phyloP scores from a whole-genome alignment of 306 rosid species.

The Styphnolobium japonicum region DNA sequence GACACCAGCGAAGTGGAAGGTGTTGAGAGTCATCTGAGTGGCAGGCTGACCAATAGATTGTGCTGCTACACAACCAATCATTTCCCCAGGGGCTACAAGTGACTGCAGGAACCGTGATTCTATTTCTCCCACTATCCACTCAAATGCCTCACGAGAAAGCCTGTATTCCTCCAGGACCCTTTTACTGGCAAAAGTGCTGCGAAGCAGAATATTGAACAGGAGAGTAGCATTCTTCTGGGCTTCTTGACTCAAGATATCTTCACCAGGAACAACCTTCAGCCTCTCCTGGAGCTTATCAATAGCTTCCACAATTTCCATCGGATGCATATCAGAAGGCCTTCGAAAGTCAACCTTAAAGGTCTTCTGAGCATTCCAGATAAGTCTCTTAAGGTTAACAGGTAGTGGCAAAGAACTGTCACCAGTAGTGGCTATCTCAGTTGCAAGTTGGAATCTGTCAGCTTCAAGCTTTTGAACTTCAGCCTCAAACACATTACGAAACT shows the following conservation, averaged over 20 bases:
- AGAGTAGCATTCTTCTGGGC: slow-evolving; percentile 98
- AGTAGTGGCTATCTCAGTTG: slow-evolving; percentile 78
- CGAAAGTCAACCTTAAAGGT: slow-evolving; percentile 92
- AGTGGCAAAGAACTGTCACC: slow-evolving; percentile 91
- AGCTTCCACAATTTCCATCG: slow-evolving; percentile 99
- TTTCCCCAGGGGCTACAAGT: slow-evolving; percentile 96
- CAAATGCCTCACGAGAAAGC: slow-evolving; percentile 98
- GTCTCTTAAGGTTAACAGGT: slow-evolving; percentile 97
- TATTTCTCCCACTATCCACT: slow-evolving; percentile 97
- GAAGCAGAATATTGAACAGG: slow-evolving; percentile 84
- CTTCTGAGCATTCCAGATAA: slow-evolving; percentile 97
- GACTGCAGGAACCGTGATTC: slow-evolving; percentile 96
- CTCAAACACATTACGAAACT: slow-evolving; percentile 94
- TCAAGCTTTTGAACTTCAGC: slow-evolving; percentile 95
- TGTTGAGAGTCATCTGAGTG: slow-evolving; percentile 99
- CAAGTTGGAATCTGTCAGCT: slow-evolving; percentile 78
- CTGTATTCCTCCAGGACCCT: slow-evolving; percentile 95
- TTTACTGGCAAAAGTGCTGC: slow-evolving; percentile 93
- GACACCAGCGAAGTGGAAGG: slow-evolving; percentile 99
- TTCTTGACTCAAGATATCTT: slow-evolving; percentile 83
- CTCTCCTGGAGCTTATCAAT: slow-evolving; percentile 98
- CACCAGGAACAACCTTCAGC: slow-evolving; percentile 96
- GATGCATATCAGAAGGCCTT: slow-evolving; percentile 98
- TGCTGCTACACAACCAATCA: slow-evolving; percentile 99
- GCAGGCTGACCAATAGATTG: slow-evolving; percentile 99